Base-by-base conservation (phyloP, 2,329 filamentous ascomycete genomes). In the Trichoderma afroharzianum region DNA sequence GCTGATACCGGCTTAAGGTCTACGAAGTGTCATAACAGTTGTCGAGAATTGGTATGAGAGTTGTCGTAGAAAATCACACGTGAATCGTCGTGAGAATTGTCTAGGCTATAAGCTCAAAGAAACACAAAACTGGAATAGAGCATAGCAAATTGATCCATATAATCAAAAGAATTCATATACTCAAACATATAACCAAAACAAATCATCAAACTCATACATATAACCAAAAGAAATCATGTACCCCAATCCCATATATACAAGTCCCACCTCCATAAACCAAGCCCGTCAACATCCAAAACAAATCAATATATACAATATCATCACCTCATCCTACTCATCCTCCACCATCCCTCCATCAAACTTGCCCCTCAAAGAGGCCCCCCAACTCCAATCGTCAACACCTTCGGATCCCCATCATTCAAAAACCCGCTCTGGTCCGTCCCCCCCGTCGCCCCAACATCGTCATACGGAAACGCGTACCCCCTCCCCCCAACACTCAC, bases 381-480 rank as follows among this genome's bases (percentile, higher is more conserved):
- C 14, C 89, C 89, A 39, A 91, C 82, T 3, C 84, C 84, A 63
- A 91, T 84, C 1, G 85, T 88, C 75, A 91, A 82, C 72, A 88
- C 76, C 77, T 82, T 79, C 1, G 90, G 90, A 67, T 83, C 84
- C 3, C 82, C 80, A 76, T 90, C 89, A 72, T 84, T 87, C 24
- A 92, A 84, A 72, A 86, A 88, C 1, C 91, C 91, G 24, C 88
- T 88, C 80, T 91, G 89, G 77, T 92, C 89, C 4, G 79, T 76
- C 2, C 85, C 87, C 55, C 82, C 81, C n/a, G 80, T 81, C 4
- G 88, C 83, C 26, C 84, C 84, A 11, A 93, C 91, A 79, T 93
- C 91, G 77, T 93, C 91, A 77, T 92, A 93, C 0, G 91, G 89
- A 75, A 92, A 92, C 1, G 90, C 89, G 80, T 93, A 93, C 9